Conservation (phyloP, 768 basidiomycete species). For the Hebeloma cylindrosporum region DNA sequence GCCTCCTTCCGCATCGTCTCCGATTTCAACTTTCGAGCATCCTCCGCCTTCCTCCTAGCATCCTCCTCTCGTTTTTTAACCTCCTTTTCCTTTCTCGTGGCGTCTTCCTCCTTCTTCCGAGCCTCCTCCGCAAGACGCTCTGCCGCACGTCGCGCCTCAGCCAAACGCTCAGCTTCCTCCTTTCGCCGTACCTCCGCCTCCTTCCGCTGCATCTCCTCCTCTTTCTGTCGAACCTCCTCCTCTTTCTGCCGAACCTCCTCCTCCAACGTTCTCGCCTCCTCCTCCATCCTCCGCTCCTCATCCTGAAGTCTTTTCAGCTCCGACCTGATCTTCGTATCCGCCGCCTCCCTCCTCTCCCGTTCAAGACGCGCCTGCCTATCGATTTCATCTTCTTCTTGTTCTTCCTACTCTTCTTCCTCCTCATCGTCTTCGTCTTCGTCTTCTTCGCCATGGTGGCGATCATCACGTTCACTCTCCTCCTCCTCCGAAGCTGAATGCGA, state of each 20-base stretch:
- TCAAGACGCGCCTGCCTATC: slow-evolving; percentile 13
- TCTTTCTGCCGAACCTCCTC: background rate
- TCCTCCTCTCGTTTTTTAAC: background rate
- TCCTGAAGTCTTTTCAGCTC: slow-evolving; percentile 21
- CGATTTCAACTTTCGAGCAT: slow-evolving; percentile 17
- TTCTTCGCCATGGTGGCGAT: slow-evolving; percentile 11
- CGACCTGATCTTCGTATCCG: slow-evolving; percentile 18
- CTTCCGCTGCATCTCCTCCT: background rate
- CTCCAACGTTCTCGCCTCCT: slow-evolving; percentile 3
- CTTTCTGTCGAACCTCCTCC: background rate
- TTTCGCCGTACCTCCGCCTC: background rate
- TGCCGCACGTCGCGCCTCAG: too few relatives aligned
- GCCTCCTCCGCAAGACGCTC: too few relatives aligned
- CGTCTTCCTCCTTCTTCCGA: background rate
- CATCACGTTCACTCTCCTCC: slow-evolving; percentile 14
- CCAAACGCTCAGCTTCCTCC: background rate
- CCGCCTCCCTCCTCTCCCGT: slow-evolving; percentile 13
- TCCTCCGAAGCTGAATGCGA: background rate
- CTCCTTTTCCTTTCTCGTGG: background rate
- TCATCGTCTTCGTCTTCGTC: slow-evolving; percentile 10
- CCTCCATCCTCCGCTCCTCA: slow-evolving; percentile 12
- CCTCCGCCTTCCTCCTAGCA: slow-evolving; percentile 1
- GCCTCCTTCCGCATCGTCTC: slow-evolving; percentile 24
- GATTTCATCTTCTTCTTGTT: slow-evolving; percentile 4
- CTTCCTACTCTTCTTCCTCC: slow-evolving; percentile 8